phyloP scores from a whole-genome alignment of 2,329 filamentous ascomycete genomes.

The Aspergillus carbonarius region DNA sequence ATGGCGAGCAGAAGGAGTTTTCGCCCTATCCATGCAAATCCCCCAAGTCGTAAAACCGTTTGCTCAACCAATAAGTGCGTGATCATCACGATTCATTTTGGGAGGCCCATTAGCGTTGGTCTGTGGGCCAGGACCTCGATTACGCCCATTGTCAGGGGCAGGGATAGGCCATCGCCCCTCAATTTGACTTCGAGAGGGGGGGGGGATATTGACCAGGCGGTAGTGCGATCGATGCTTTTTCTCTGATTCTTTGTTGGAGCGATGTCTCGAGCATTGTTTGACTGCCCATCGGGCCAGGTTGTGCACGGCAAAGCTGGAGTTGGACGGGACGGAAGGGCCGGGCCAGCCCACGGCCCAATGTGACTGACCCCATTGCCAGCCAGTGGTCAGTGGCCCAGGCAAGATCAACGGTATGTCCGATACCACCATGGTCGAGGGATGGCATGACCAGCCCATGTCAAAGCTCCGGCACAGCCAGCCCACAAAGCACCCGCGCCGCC shows the following conservation, averaged over 20 bases:
- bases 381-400: background rate
- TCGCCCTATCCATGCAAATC: conserved; percentile 25
- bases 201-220: background rate
- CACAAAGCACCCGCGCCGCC: background rate
- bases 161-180: background rate
- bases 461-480: conserved; percentile 1
- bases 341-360: conserved; percentile 23
- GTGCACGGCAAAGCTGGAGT: conserved; percentile 17
- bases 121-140: conserved; percentile 3
- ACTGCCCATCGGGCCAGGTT: conserved; percentile 4
- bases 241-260: conserved; percentile 3
- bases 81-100: conserved; percentile 28
- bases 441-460: conserved; percentile 9
- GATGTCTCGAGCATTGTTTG: background rate
- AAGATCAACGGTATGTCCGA: conserved; percentile 11
- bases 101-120: conserved; percentile 4
- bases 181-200: background rate
- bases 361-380: background rate
- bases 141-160: conserved; percentile 3
- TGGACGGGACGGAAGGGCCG: conserved; percentile 39
- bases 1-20: conserved; percentile 15
- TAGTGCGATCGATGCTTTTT: conserved; percentile 2
- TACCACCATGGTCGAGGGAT: background rate
- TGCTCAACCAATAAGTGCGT: conserved; percentile 16
- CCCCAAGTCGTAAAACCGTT: conserved; percentile 25